Conservation (phyloP, 73 alveolate species). For the Paraurostyla sp. region DNA sequence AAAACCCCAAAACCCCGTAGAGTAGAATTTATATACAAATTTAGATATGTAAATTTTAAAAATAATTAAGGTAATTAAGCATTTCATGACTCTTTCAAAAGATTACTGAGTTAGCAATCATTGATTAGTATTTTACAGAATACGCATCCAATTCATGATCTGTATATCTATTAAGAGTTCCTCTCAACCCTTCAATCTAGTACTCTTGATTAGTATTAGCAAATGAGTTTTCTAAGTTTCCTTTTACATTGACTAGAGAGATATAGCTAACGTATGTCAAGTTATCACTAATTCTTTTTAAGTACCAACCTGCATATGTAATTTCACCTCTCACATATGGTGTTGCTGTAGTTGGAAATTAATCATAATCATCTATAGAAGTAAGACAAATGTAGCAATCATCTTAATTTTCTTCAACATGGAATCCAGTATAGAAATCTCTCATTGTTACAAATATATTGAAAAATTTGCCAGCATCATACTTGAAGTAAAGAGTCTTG, state of each 20-base stretch:
- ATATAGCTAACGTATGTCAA: neutral
- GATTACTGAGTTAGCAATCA: too few relatives aligned
- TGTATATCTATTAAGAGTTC: too few relatives aligned
- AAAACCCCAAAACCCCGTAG: too few relatives aligned
- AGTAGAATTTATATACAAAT: too few relatives aligned
- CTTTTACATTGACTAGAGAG: neutral
- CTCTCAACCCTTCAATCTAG: too few relatives aligned
- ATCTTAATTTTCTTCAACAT: neutral
- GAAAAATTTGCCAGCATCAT: neutral
- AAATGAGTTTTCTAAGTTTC: too few relatives aligned
- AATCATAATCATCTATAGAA: neutral
- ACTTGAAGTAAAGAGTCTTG: neutral
- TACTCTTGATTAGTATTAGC: too few relatives aligned
- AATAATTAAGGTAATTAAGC: too few relatives aligned
- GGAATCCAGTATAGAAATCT: neutral
- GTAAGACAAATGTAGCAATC: neutral
- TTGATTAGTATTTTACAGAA: too few relatives aligned
- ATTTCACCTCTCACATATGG: neutral
- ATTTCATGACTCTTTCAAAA: too few relatives aligned
- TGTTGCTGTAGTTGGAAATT: neutral
- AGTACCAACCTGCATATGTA: neutral
- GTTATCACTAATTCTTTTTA: neutral
- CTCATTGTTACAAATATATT: neutral
- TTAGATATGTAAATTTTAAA: too few relatives aligned
- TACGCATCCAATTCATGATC: too few relatives aligned